Base-by-base conservation (phyloP, 2,329 filamentous ascomycete genomes). In the Scytalidium lignicola region DNA sequence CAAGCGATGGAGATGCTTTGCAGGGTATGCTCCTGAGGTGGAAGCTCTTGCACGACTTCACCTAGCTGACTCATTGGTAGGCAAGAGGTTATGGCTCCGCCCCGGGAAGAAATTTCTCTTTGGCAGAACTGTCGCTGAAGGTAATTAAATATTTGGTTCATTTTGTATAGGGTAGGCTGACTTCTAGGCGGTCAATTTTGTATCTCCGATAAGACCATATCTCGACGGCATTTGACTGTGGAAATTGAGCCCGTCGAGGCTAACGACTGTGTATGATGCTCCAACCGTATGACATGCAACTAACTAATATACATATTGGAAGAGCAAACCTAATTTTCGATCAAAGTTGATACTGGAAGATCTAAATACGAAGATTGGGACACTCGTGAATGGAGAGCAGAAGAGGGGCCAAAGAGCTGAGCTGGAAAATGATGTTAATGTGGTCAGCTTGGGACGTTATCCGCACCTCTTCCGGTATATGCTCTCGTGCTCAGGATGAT, bases 31-130 rank as follows among this genome's bases (percentile, higher is more conserved):
- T 41, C 22, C 23, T 4, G 21, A 15, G 15, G n/a, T 13, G 8
- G n/a, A 17, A 5, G 32, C 44, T 12, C 29, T 22, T 26, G n/a
- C 9, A 8, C 19, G 23, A 22, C 44, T 26, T 55, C 15, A 19
- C 18, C 37, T 7, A 15, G 13, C 48, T 52, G 23, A 50, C 49
- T 49, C 39, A n/a, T 21, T 23, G 26, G 20, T 50, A 87, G 83
- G 80, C 52, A 88, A 82, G 67, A 82, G 81, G 60, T 74, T 91
- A 57, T 96, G 91, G 91, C 76, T 96, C 53, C 83, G 86, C 50
- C 91, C 91, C 2, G 91, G 90, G 45, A 89, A 90, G 65, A 82
- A 80, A 59, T 92, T 93, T 66, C 77, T 96, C 18, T 88, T 96
- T 64, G 92, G 92, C 49, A 83, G 92, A 55, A 90, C 88, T 32